phyloP scores from a whole-genome alignment of 495 filamentous ascomycete species.

The Penicillium malachiteum region DNA sequence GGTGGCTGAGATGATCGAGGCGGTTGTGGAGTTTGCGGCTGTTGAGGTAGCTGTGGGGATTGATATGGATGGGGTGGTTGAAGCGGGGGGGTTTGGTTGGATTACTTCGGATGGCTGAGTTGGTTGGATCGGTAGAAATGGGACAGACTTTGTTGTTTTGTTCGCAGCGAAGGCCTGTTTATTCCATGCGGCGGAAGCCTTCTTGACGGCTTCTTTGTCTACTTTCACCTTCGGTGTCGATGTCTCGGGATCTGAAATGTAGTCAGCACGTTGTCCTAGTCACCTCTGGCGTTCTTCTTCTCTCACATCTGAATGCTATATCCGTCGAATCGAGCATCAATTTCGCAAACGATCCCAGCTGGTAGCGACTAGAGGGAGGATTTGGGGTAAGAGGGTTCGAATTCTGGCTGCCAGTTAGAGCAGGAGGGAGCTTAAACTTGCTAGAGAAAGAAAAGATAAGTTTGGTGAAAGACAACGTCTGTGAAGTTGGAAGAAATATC shows the following conservation, averaged over 20 bases:
- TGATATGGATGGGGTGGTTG: neutral
- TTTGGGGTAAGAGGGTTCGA: constrained; percentile 17
- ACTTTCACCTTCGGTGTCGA: constrained; percentile 19
- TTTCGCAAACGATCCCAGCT: constrained; percentile 56
- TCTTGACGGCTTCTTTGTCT: constrained; percentile 17
- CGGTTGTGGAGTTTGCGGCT: neutral
- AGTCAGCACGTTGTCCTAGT: constrained; percentile 10
- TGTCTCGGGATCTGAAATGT: constrained; percentile 40
- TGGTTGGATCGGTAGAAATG: neutral
- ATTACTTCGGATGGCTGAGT: neutral
- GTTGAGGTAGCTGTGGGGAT: neutral
- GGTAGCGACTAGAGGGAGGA: constrained; percentile 18
- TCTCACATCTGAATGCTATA: constrained; percentile 55
- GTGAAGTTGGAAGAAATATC: constrained; percentile 17
- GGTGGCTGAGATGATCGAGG: neutral
- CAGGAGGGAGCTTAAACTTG: constrained; percentile 62
- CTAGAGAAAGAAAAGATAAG: constrained; percentile 42
- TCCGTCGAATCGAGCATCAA: constrained; percentile 59
- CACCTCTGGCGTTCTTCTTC: neutral
- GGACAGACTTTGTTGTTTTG: constrained; percentile 19
- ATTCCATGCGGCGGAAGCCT: constrained; percentile 14
- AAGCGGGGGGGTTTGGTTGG: neutral
- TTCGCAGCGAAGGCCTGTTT: constrained; percentile 22
- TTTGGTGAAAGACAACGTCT: constrained; percentile 3
- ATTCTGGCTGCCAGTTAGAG: constrained; percentile 21